Base-by-base conservation (phyloP, 78 protist genomes). In the Bigelowiella natans region DNA sequence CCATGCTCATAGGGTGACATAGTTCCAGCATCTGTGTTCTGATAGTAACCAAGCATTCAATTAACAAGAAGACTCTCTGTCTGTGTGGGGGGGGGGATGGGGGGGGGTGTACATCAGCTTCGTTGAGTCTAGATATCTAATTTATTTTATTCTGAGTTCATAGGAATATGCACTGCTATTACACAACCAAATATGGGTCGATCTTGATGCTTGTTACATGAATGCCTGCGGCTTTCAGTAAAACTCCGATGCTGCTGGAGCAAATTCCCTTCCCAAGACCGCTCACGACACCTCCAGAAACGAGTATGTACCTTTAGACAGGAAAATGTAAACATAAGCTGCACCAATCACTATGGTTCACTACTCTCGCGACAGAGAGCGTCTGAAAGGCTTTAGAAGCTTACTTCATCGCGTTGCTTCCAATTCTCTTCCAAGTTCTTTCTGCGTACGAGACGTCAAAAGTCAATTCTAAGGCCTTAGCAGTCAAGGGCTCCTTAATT, bases 1-100 rank as follows among this genome's bases (percentile, higher is more conserved):
- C 97, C 97, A 91, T 95, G 98, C 90, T 96, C 97, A 85, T 94
- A 96, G 37, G 97, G 97, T 3, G 92, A 34, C 94, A 95, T 95
- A 11, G 94, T 89, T 11, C 96, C 96, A 26, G 96, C 95, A 40
- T 95, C 96, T 1, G 93, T 51, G 89, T 95, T 95, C 86, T 83
- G 86, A 3, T 3, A 7, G 31, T 83, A 7, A 28, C 28, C 31
- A 7, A 18, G 82, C 82, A 51, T 28, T 18, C 18, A 28, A 18
- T n/a, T n/a, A n/a, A n/a, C n/a, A n/a, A n/a, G n/a, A n/a, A n/a
- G n/a, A n/a, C n/a, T n/a, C n/a, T n/a, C n/a, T n/a, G n/a, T n/a
- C n/a, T n/a, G n/a, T n/a, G n/a, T n/a, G n/a, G n/a, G n/a, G n/a
- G n/a, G n/a, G n/a, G n/a, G n/a, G n/a, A n/a, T n/a, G n/a, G n/a